These are phyloP conservation scores for Drechslera avenae DNA, from an alignment of 2,329 filamentous ascomycete species.

Conservation along the genomic window DNA sequence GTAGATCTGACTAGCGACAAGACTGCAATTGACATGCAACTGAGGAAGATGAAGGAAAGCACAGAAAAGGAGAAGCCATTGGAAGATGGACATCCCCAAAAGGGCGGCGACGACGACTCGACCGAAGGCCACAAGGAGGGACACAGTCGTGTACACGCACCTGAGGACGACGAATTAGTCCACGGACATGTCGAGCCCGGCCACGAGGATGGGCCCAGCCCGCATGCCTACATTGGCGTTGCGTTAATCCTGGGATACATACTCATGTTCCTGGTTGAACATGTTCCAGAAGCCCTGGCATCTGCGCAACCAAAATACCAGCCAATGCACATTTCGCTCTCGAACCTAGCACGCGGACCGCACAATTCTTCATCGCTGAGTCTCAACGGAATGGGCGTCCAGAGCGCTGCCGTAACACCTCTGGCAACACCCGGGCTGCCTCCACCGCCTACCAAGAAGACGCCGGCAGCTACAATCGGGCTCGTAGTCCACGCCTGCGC, in stretches of 20 bases:
- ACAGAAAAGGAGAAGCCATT: slow-evolving; percentile 30
- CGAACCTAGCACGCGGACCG: slow-evolving; percentile 69
- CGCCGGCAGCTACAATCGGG: slow-evolving; percentile 71
- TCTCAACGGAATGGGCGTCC: slow-evolving; percentile 37
- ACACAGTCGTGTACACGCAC: slow-evolving; percentile 43
- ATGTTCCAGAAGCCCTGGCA: slow-evolving; percentile 41
- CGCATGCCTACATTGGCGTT: slow-evolving; percentile 81
- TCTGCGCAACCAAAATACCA: slow-evolving; percentile 66
- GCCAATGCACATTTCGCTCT: slow-evolving; percentile 85
- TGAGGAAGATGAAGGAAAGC: slow-evolving; percentile 30
- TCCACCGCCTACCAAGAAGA: slow-evolving; percentile 35
- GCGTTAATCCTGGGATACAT: slow-evolving; percentile 88
- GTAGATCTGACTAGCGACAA: slow-evolving; percentile 30
- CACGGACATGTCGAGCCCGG: slow-evolving; percentile 50
- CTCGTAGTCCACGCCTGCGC: slow-evolving; percentile 95
- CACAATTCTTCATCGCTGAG: slow-evolving; percentile 48
- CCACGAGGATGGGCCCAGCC: slow-evolving; percentile 50
- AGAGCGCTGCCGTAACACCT: slow-evolving; percentile 32
- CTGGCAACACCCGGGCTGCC: slow-evolving; percentile 45
- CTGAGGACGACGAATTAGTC: slow-evolving; percentile 47
- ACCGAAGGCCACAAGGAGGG: slow-evolving; percentile 47
- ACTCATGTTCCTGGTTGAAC: slow-evolving; percentile 94
- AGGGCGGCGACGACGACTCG: slow-evolving; percentile 47
- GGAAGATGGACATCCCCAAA: slow-evolving; percentile 37
- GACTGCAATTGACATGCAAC: slow-evolving; percentile 24